A percentile compares a stretch with the other conserved stretches of the same genome.
phyloP scores from a whole-genome alignment of 305 asterid species.

The Striga hermonthica region DNA sequence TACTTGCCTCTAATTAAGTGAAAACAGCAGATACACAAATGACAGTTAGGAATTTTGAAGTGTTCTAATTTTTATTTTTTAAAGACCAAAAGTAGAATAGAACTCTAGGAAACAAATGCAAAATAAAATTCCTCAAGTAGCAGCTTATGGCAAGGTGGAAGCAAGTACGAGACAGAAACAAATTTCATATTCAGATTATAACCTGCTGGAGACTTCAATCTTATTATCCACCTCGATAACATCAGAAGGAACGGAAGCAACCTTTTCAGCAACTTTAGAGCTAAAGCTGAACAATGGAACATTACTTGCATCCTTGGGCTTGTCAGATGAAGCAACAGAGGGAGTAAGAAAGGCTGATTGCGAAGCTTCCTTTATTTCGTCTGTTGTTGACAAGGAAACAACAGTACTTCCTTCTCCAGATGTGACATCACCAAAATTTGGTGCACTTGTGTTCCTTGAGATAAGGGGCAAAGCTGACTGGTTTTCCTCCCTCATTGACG shows the following conservation, averaged over 20 bases:
- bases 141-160: not conserved
- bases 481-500: conserved; percentile 32
- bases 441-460: conserved; percentile 33
- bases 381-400: conserved; percentile 24
- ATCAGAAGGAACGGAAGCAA: conserved; percentile 36
- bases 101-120: not conserved
- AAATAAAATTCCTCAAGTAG: not conserved
- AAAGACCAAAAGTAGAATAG: conserved; percentile 2
- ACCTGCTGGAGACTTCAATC: conserved; percentile 42
- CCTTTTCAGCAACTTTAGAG: conserved; percentile 40
- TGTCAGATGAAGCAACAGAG: conserved; percentile 28
- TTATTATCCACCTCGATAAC: conserved; percentile 31
- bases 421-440: conserved; percentile 25
- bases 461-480: conserved; percentile 30
- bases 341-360: conserved; percentile 29
- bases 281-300: conserved; percentile 39
- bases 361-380: conserved; percentile 32
- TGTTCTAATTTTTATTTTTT: too few species aligned
- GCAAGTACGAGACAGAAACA: not conserved
- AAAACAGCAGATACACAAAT: not conserved
- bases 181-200: conserved; percentile 15
- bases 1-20: conserved; percentile 9
- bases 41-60: not conserved
- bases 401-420: conserved; percentile 33
- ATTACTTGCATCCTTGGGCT: conserved; percentile 24